Evolutionary conservation across 208 protist species (phyloP).

Genomic region (Novymonas esmeraldas): DNA sequence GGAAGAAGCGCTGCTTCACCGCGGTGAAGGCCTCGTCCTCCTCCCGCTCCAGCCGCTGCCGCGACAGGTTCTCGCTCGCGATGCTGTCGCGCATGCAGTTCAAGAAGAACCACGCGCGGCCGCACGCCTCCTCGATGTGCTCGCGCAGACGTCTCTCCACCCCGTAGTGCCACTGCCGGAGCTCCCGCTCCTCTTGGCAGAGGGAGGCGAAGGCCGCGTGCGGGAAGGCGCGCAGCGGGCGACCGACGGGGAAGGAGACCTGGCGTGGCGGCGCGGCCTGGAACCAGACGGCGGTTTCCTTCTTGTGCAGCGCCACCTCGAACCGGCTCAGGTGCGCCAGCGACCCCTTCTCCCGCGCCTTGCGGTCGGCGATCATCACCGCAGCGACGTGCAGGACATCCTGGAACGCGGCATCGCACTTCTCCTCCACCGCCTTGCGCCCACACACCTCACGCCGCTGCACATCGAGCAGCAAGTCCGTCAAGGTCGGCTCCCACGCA

Average conservation of each 20-base stretch:
- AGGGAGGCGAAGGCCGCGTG: slow-evolving; percentile 46
- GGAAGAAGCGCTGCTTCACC: slow-evolving; percentile 55
- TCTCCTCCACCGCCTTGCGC: slow-evolving; percentile 54
- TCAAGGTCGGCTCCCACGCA: slow-evolving; percentile 31
- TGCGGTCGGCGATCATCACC: slow-evolving; percentile 68
- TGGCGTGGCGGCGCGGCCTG: slow-evolving; percentile 32
- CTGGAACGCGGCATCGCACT: slow-evolving; percentile 32
- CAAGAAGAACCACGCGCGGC: slow-evolving; percentile 51
- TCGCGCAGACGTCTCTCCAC: slow-evolving; percentile 57
- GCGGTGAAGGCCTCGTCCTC: slow-evolving; percentile 45
- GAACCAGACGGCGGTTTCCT: slow-evolving; percentile 62
- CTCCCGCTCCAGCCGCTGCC: slow-evolving; percentile 52
- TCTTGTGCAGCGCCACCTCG: slow-evolving; percentile 36
- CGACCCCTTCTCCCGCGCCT: slow-evolving; percentile 31
- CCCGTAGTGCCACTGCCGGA: slow-evolving; percentile 66
- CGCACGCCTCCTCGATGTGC: slow-evolving; percentile 54
- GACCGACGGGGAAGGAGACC: slow-evolving; percentile 33
- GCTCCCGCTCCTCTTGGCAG: slow-evolving; percentile 65
- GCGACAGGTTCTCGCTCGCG: slow-evolving; percentile 35
- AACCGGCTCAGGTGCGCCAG: slow-evolving; percentile 29
- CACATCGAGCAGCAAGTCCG: slow-evolving; percentile 56
- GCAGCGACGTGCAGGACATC: slow-evolving; percentile 69
- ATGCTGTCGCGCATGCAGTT: slow-evolving; percentile 40
- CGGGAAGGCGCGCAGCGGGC: slow-evolving; percentile 46
- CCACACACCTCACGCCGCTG: slow-evolving; percentile 59